These are phyloP conservation scores for Tolypocladium tropicale DNA, from an alignment of 2,329 filamentous ascomycete genomes.

Conservation along the genomic window DNA sequence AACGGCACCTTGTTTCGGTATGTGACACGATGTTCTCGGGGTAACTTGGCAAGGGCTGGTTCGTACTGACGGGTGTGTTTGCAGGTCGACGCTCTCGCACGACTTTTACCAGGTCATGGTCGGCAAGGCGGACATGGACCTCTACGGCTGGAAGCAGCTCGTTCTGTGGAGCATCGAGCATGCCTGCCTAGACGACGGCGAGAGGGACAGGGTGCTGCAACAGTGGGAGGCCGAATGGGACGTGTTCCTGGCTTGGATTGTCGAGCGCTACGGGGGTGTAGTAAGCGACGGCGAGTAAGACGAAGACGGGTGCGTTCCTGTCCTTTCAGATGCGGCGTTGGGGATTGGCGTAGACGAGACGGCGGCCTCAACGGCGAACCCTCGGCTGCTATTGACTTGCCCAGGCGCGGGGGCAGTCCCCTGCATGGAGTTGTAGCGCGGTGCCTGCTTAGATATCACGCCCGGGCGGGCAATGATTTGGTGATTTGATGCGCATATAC, in stretches of 20 bases:
- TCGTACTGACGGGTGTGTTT: not conserved
- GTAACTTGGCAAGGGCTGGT: not conserved
- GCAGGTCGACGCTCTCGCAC: slow-evolving; percentile 58
- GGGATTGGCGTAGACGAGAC: not conserved
- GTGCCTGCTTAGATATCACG: not conserved
- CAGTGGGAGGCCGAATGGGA: slow-evolving; percentile 49
- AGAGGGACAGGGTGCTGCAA: slow-evolving; percentile 24
- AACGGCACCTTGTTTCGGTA: slow-evolving; percentile 65
- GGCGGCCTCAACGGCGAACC: not conserved
- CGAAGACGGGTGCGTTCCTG: too few species aligned
- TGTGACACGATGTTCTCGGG: not conserved
- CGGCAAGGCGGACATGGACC: slow-evolving; percentile 53
- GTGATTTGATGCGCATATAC: too few species aligned
- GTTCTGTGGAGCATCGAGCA: slow-evolving; percentile 53
- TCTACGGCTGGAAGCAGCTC: slow-evolving; percentile 64
- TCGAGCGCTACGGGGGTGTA: slow-evolving; percentile 25
- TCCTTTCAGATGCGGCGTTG: not conserved
- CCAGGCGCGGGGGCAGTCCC: not conserved
- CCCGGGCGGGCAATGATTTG: not conserved
- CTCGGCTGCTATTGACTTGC: not conserved
- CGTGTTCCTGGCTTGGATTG: slow-evolving; percentile 43
- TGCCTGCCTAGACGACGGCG: slow-evolving; percentile 37
- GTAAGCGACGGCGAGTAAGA: not conserved
- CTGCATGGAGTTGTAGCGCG: not conserved
- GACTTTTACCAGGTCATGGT: slow-evolving; percentile 72